Conservation (phyloP, 2,329 filamentous ascomycete species). For the Didymella keratinophila region DNA sequence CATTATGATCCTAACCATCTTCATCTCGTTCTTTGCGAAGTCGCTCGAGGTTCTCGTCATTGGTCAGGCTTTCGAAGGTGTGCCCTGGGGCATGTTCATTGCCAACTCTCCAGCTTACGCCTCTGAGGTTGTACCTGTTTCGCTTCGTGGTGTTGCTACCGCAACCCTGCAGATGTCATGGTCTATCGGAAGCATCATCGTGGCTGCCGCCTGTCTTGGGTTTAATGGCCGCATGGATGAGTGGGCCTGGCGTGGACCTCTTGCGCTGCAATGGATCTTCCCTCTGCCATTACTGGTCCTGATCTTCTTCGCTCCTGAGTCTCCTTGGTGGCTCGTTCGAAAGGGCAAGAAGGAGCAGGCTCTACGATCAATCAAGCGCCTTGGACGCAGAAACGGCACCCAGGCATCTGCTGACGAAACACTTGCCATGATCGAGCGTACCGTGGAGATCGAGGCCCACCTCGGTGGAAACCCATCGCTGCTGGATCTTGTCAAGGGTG, state of each 20-base stretch:
- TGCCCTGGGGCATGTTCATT: constrained; percentile 71
- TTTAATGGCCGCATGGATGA: constrained; percentile 53
- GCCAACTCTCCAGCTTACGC: constrained; percentile 69
- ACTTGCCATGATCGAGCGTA: constrained; percentile 66
- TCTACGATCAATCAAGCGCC: constrained; percentile 57
- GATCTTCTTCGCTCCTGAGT: constrained; percentile 55
- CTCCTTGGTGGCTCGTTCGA: constrained; percentile 52
- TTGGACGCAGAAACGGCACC: constrained; percentile 55
- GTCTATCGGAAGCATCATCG: constrained; percentile 68
- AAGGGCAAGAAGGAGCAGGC: constrained; percentile 52
- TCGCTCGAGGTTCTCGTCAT: constrained; percentile 58
- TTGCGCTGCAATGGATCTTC: constrained; percentile 54
- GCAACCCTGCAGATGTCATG: constrained; percentile 71
- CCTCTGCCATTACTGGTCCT: constrained; percentile 53
- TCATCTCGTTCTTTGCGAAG: constrained; percentile 64
- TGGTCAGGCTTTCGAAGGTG: constrained; percentile 65
- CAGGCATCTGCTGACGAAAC: constrained; percentile 51
- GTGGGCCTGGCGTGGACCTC: constrained; percentile 35
- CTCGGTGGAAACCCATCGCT: constrained; percentile 56
- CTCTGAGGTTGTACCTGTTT: constrained; percentile 66
- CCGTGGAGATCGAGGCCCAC: constrained; percentile 60
- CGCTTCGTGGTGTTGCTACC: constrained; percentile 64
- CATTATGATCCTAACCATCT: constrained; percentile 65
- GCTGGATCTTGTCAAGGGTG: constrained; percentile 63
- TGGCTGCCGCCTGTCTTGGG: constrained; percentile 63